These are phyloP conservation scores for Phytophthora parvispora DNA, from an alignment of 352 stramenopile species.

Conservation along the genomic window DNA sequence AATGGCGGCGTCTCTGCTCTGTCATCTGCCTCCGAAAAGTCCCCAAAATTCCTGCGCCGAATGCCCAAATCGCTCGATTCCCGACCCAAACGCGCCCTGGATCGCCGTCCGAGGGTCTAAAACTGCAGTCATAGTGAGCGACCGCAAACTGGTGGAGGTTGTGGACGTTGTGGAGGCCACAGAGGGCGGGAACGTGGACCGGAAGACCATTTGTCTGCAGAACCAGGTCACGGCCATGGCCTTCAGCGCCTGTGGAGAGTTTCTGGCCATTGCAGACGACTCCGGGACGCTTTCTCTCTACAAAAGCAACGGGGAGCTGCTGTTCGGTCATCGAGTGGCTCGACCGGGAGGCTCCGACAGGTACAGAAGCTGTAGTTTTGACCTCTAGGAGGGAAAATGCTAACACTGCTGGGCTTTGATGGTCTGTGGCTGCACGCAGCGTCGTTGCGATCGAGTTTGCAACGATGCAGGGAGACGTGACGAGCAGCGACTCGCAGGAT, in stretches of 20 bases:
- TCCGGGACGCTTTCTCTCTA: slow-evolving; percentile 38
- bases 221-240: slow-evolving; percentile 33
- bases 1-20: slow-evolving; percentile 10
- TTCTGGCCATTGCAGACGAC: slow-evolving; percentile 41
- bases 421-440: background rate
- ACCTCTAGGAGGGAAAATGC: background rate
- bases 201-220: slow-evolving; percentile 14
- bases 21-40: background rate
- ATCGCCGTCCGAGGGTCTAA: slow-evolving; percentile 15
- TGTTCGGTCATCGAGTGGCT: slow-evolving; percentile 28
- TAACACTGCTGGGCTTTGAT: too few species aligned
- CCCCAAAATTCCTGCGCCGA: background rate
- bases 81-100: slow-evolving; percentile 17
- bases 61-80: background rate
- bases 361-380: background rate
- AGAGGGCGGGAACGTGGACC: slow-evolving; percentile 10
- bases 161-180: background rate
- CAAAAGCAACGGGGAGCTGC: slow-evolving; percentile 27
- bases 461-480: slow-evolving; percentile 1
- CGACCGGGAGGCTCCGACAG: slow-evolving; percentile 12
- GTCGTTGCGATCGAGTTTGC: slow-evolving; percentile 29
- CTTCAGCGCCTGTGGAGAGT: slow-evolving; percentile 47
- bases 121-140: slow-evolving; percentile 11
- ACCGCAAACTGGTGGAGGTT: slow-evolving; percentile 7
- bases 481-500: slow-evolving; percentile 21